These are phyloP conservation scores for Coemansia sp. DNA, from an alignment of 192 early-diverging fungal species.

Conservation along the genomic window DNA sequence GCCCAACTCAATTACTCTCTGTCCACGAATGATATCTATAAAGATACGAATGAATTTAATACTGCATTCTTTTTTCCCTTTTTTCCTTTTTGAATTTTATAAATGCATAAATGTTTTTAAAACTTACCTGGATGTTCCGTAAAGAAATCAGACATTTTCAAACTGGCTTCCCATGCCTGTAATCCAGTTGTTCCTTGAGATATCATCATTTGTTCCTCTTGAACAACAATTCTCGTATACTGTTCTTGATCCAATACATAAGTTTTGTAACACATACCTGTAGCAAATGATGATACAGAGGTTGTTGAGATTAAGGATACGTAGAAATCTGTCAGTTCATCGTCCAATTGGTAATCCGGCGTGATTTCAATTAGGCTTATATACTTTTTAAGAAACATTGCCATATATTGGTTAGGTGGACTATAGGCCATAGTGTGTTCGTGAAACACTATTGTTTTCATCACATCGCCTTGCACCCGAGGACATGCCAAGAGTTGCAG, in stretches of 20 bases:
- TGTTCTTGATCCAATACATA: constrained; percentile 45
- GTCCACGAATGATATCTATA: constrained; percentile 44
- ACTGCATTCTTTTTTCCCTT: background rate
- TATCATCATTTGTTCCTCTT: constrained; percentile 52
- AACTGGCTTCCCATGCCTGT: constrained; percentile 61
- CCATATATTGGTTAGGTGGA: constrained; percentile 40
- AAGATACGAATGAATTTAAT: background rate
- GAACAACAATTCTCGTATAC: constrained; percentile 46
- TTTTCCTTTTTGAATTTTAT: no score
- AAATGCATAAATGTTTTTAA: no score
- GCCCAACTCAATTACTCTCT: constrained; percentile 44
- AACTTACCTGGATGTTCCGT: constrained; percentile 40
- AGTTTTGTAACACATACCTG: constrained; percentile 45
- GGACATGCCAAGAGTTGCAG: constrained; percentile 19
- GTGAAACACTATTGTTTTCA: constrained; percentile 48
- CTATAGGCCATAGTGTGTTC: constrained; percentile 36
- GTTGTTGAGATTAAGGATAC: constrained; percentile 31
- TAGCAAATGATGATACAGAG: background rate
- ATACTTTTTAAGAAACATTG: constrained; percentile 40
- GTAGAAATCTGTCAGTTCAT: constrained; percentile 47
- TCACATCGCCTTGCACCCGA: constrained; percentile 40
- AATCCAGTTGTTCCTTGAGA: constrained; percentile 62
- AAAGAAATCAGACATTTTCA: constrained; percentile 55
- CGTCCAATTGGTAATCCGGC: constrained; percentile 29
- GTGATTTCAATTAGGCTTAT: constrained; percentile 32